Evolutionary conservation across 2,329 filamentous ascomycete genomes (phyloP).

Genomic region (Grosmannia penicillata): DNA sequence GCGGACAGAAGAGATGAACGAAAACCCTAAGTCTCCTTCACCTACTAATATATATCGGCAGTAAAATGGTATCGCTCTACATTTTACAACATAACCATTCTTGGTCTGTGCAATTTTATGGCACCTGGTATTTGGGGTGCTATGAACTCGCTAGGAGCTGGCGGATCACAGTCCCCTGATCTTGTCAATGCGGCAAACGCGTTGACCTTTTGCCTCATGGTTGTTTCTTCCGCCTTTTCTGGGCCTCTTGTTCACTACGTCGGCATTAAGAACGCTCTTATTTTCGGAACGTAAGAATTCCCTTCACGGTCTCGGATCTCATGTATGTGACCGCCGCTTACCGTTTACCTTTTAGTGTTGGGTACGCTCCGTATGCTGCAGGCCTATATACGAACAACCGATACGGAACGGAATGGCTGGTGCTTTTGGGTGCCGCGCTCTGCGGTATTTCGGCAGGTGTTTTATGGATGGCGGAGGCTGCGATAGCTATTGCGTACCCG

Average conservation of each 20-base stretch:
- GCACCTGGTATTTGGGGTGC: slow-evolving; percentile 60
- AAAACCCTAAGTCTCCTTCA: neutral
- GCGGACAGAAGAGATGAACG: too few species aligned
- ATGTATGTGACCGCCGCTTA: neutral
- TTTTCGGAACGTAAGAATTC: slow-evolving; percentile 47
- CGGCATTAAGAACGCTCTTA: slow-evolving; percentile 55
- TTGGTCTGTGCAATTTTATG: slow-evolving; percentile 56
- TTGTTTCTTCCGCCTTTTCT: slow-evolving; percentile 52
- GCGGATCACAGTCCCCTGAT: slow-evolving; percentile 48
- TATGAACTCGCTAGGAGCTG: slow-evolving; percentile 60
- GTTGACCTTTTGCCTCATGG: slow-evolving; percentile 47
- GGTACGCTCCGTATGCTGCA: slow-evolving; percentile 57
- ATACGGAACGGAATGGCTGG: slow-evolving; percentile 53
- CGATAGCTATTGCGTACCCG: slow-evolving; percentile 58
- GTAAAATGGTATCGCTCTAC: slow-evolving; percentile 55
- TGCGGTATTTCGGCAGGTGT: slow-evolving; percentile 58
- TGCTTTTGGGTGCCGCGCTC: slow-evolving; percentile 50
- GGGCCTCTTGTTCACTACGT: slow-evolving; percentile 48
- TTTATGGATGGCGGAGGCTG: slow-evolving; percentile 64
- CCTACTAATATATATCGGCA: neutral
- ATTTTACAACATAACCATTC: slow-evolving; percentile 56
- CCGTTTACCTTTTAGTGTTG: slow-evolving; percentile 20
- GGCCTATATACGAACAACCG: slow-evolving; percentile 60
- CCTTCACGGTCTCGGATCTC: neutral
- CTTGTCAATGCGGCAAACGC: slow-evolving; percentile 59